Evolutionary conservation across 371 early-diverging fungal species (phyloP), one percentile per base, ranked within the genome.

Genomic region (Mucor velutinosus): DNA sequence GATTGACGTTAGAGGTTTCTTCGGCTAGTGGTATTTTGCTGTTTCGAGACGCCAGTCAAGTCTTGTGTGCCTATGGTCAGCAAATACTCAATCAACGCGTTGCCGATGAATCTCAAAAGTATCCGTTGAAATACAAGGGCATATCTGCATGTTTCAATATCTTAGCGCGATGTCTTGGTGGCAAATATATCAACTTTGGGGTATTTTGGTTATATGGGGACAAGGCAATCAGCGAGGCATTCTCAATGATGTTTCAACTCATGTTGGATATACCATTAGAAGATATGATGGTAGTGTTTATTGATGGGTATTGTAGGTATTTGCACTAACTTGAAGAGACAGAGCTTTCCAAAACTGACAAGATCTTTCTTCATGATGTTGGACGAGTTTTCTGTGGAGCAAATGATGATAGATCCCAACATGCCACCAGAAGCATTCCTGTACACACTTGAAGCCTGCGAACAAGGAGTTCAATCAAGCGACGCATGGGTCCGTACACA

Each of bases 131-230:
- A 62, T 92, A 93, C 84, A 95, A 94, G 74, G 93, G 93, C 41
- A 87, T 91, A 30, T 73, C 86, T 37, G 74, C 89, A 23, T 92
- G 93, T 75, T 92, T 94, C 62, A 78, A 82, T 58, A 92, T 92
- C 14, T 67, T 93, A 58, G 82, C 83, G 19, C 80, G 84, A 8
- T 84, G 92, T n/a, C 73, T 95, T 6, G 79, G 86, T 19, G 96
- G 96, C 58, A 86, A 87, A 60, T 95, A 95, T 69, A 91, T 93
- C 65, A 92, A 92, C 57, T 93, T 95, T 78, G 95, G 95, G 6
- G 91, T 95, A 25, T 93, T 95, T 78, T 88, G 86, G 64, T 73
- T 95, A 45, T 95, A 95, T 72, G 85, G 87, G 45, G 96, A 95
- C 73, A 85, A 85, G n/a, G 90, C 95, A 1, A 78, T 95, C 35